phyloP scores from a whole-genome alignment of 129 eudicot species.

The Lactuca saligna region DNA sequence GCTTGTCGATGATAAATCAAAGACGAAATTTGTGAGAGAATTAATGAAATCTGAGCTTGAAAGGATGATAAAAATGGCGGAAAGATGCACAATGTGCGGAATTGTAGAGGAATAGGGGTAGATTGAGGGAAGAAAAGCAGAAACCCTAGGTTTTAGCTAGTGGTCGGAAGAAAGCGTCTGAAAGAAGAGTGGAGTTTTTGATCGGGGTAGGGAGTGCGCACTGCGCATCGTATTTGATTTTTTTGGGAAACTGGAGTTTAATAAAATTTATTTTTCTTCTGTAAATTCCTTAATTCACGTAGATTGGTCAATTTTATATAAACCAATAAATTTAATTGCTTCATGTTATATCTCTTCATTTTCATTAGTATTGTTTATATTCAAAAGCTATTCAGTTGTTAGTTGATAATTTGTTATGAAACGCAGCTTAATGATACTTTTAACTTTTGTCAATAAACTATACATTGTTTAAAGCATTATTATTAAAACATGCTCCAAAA shows the following conservation, averaged over 20 bases:
- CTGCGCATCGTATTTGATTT: slow-evolving; percentile 1
- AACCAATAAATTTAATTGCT: not conserved
- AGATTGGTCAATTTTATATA: not conserved
- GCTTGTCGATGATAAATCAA: slow-evolving; percentile 2
- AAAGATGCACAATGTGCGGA: slow-evolving; percentile 2
- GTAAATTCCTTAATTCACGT: not conserved
- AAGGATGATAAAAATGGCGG: slow-evolving; percentile 14
- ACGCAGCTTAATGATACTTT: not conserved
- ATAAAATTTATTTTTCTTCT: no score
- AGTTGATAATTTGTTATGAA: not conserved
- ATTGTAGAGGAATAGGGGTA: slow-evolving; percentile 5
- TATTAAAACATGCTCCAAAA: no score
- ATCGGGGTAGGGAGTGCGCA: slow-evolving; percentile 3
- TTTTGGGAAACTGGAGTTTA: slow-evolving; percentile 3
- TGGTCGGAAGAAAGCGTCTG: slow-evolving; percentile 22
- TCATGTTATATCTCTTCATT: not conserved
- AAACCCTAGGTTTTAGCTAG: slow-evolving; percentile 30
- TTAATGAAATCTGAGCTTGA: not conserved
- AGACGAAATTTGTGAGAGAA: not conserved
- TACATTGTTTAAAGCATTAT: no score
- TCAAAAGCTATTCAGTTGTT: not conserved
- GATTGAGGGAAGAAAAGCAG: not conserved
- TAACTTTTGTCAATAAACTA: no score
- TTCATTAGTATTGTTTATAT: not conserved
- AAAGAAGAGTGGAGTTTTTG: not conserved